Evolutionary conservation across 352 stramenopile species (phyloP), one percentile per base, ranked within the genome.

Genomic region (Phytophthora syringae): DNA sequence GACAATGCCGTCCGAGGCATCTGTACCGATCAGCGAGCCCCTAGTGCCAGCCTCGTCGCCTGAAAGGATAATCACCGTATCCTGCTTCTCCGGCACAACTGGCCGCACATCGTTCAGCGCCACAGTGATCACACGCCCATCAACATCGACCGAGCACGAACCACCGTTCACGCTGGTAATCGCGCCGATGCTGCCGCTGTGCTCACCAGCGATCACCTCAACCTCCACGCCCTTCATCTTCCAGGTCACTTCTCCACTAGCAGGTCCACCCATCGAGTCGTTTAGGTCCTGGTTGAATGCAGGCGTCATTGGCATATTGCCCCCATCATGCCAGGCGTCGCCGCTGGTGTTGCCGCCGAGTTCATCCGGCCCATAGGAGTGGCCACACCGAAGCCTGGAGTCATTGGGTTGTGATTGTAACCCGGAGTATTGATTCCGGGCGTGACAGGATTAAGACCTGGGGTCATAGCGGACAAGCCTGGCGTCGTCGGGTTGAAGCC

Each of bases 141-240:
- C 86, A 22, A 89, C 81, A 64, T 96, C 86, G 21, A 96, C 67
- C n/a, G 80, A 86, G 63, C 85, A 95, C 53, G 86, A 89, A 50
- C 77, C 76, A 32, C 84, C 77, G 32, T 54, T 87, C 42, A 96
- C 80, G 25, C 72, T 89, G 52, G 74, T 81, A 68, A 96, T 96
- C 36, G 89, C 82, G 15, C 88, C 88, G 36, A 94, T 65, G 32
- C 79, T 90, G 39, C 81, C 79, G 32, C 72, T 77, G 59, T 90
- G 75, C 42, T 95, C 86, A 32, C 86, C 87, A 40, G 67, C 58
- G 10, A 86, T 65, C 24, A 95, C 85, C 47, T 94, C 82, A 36
- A 95, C 86, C 51, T 95, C 88, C 22, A 96, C 88, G 27, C 86
- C 84, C 72, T 91, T 94, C 77, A 89, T 94, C 76, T 92, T 94